phyloP scores from a whole-genome alignment of 2,329 filamentous ascomycete species.

The Pseudodiploospora longispora region DNA sequence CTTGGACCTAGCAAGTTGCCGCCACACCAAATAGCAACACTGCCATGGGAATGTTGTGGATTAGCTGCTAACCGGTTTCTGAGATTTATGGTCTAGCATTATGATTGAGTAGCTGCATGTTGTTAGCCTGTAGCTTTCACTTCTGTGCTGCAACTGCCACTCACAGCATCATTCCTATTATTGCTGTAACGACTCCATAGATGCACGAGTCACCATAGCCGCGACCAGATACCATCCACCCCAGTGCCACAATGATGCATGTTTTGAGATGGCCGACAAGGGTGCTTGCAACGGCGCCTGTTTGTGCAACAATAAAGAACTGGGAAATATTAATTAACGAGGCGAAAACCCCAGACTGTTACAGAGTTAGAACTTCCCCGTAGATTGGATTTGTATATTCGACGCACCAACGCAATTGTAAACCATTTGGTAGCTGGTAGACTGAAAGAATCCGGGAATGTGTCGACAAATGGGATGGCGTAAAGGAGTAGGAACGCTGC shows the following conservation, averaged over 20 bases:
- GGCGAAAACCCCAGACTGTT: constrained; percentile 53
- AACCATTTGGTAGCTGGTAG: constrained; percentile 45
- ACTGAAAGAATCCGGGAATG: constrained; percentile 47
- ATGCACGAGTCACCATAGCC: constrained; percentile 47
- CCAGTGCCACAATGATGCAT: constrained; percentile 55
- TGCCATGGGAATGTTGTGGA: too few species aligned
- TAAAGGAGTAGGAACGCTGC: constrained; percentile 56
- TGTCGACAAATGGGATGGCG: constrained; percentile 57
- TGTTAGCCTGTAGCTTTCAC: background rate
- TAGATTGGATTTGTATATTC: background rate
- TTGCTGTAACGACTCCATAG: constrained; percentile 45
- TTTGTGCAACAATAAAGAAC: constrained; percentile 55
- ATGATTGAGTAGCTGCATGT: constrained; percentile 35
- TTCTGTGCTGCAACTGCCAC: constrained; percentile 15
- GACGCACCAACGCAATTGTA: constrained; percentile 49
- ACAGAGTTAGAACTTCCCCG: background rate
- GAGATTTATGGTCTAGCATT: constrained; percentile 37
- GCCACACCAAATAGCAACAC: background rate
- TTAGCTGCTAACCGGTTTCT: background rate
- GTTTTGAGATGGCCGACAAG: constrained; percentile 61
- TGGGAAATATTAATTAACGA: constrained; percentile 58
- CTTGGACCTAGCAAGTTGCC: too few species aligned
- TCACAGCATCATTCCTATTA: constrained; percentile 50
- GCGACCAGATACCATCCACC: constrained; percentile 50
- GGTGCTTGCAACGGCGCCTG: constrained; percentile 55